These are phyloP conservation scores for Neocucurbitaria cava DNA, from an alignment of 2,329 filamentous ascomycete genomes.

Conservation along the genomic window DNA sequence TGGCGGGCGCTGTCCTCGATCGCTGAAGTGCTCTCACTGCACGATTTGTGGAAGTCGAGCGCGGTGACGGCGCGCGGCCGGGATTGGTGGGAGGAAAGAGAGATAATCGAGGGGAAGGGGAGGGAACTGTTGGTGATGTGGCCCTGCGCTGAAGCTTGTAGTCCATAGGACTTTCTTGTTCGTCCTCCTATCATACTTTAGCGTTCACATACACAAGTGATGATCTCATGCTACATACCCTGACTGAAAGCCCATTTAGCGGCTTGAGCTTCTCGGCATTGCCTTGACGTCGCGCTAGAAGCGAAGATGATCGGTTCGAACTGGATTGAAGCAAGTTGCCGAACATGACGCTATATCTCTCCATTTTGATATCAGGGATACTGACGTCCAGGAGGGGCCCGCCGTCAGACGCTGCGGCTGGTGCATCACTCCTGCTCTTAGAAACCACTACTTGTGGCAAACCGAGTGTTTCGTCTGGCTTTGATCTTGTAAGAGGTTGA, in stretches of 20 bases:
- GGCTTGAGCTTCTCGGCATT: slow-evolving; percentile 44
- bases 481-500: slow-evolving; percentile 22
- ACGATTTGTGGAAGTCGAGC: slow-evolving; percentile 21
- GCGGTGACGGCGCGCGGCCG: slow-evolving; percentile 36
- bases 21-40: slow-evolving; percentile 30
- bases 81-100: slow-evolving; percentile 40
- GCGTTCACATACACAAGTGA: not conserved
- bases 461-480: slow-evolving; percentile 7
- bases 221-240: slow-evolving; percentile 32
- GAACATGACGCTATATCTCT: slow-evolving; percentile 96
- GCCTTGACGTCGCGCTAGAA: slow-evolving; percentile 45
- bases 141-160: slow-evolving; percentile 34
- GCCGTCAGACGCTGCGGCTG: slow-evolving; percentile 11
- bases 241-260: slow-evolving; percentile 38
- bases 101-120: slow-evolving; percentile 39
- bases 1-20: slow-evolving; percentile 39
- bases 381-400: slow-evolving; percentile 69
- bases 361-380: slow-evolving; percentile 81
- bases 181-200: slow-evolving; percentile 23
- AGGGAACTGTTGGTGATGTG: slow-evolving; percentile 40
- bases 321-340: slow-evolving; percentile 68
- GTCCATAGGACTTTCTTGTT: slow-evolving; percentile 25
- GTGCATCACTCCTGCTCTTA: slow-evolving; percentile 10
- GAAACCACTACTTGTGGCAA: slow-evolving; percentile 29
- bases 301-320: slow-evolving; percentile 31